Conservation (phyloP, 176 grass and related monocot genomes). For the Avena eriantha region DNA sequence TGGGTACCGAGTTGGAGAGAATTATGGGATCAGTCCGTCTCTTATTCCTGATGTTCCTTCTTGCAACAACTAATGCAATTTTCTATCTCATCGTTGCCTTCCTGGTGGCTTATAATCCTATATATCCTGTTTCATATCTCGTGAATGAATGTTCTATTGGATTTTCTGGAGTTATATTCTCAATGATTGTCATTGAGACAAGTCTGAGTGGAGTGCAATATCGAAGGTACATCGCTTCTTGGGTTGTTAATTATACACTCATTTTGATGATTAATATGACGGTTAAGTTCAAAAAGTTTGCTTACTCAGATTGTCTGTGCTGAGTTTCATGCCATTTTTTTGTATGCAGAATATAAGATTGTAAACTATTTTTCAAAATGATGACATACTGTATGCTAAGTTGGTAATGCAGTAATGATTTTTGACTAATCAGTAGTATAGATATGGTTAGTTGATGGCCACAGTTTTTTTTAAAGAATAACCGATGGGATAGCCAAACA, state of each 20-base stretch:
- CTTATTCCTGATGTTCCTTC: conserved; percentile 88
- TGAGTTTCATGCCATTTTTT: background rate
- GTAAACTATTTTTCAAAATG: background rate
- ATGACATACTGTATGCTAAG: conserved; percentile 19
- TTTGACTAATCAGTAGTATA: background rate
- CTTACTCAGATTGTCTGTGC: conserved; percentile 15
- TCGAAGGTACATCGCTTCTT: conserved; percentile 67
- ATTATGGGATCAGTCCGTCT: conserved; percentile 97
- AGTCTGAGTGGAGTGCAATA: conserved; percentile 86
- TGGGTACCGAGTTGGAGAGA: conserved; percentile 89
- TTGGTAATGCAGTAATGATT: background rate
- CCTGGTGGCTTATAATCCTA: conserved; percentile 74
- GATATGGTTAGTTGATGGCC: background rate
- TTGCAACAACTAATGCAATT: conserved; percentile 91
- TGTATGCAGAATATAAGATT: conserved; percentile 15
- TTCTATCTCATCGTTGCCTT: conserved; percentile 85
- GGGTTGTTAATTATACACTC: background rate
- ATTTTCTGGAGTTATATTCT: conserved; percentile 97
- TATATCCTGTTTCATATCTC: conserved; percentile 54
- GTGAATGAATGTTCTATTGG: conserved; percentile 91
- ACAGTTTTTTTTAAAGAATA: background rate
- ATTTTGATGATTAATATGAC: conserved; percentile 30
- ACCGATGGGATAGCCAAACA: background rate
- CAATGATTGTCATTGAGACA: conserved; percentile 97
- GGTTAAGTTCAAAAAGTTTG: background rate